phyloP scores from a whole-genome alignment of 2,329 filamentous ascomycete species.

The Trichoderma simmonsii region DNA sequence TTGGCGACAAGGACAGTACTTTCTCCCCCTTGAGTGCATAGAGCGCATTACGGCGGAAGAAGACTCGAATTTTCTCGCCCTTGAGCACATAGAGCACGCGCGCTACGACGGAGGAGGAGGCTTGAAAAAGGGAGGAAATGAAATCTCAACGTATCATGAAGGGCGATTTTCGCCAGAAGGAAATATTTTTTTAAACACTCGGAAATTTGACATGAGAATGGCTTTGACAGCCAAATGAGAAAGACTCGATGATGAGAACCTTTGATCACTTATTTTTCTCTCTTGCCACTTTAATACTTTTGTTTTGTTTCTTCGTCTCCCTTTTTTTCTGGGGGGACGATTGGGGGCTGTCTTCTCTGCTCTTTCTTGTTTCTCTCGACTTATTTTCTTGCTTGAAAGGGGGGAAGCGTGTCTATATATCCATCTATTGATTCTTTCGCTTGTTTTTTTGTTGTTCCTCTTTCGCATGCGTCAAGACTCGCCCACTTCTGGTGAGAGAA shows the following conservation, averaged over 20 bases:
- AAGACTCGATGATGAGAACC: slow-evolving; percentile 5
- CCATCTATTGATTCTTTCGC: not conserved
- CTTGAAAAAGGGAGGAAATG: slow-evolving; percentile 4
- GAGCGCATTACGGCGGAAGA: slow-evolving; percentile 24
- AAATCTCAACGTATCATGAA: slow-evolving; percentile 10
- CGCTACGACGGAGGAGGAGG: slow-evolving; percentile 15
- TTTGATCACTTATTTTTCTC: not conserved
- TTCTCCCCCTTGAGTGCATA: slow-evolving; percentile 32
- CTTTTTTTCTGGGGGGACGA: not conserved
- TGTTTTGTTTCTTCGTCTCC: not conserved
- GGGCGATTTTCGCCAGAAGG: not conserved
- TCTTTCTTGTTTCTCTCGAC: not conserved
- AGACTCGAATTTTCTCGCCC: slow-evolving; percentile 21
- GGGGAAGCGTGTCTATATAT: not conserved
- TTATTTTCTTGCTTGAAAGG: not conserved
- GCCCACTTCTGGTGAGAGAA: not conserved
- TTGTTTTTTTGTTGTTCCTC: not conserved
- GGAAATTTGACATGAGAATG: not conserved
- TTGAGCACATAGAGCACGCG: slow-evolving; percentile 32
- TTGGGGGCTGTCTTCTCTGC: not conserved
- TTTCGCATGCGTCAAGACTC: not conserved
- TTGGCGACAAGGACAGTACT: slow-evolving; percentile 27
- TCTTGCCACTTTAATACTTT: not conserved
- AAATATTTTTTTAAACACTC: not conserved
- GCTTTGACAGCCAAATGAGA: not conserved